Evolutionary conservation across 1,139 yeast genomes (phyloP), one percentile per base, ranked within the genome.

Genomic region (Yamadazyma friedrichii): DNA sequence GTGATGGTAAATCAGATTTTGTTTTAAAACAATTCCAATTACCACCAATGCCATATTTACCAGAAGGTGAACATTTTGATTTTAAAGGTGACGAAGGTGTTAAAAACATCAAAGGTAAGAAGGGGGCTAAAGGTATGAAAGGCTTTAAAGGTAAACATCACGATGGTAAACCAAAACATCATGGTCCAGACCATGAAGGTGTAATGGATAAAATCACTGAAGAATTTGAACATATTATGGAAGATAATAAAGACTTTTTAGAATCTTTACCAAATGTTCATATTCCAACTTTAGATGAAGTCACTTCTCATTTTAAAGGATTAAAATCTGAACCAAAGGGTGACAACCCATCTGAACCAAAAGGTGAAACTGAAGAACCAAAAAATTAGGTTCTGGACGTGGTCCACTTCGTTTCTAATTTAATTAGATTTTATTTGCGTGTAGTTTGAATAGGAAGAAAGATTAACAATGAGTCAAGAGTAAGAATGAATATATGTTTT

Each of bases 1-100:
- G 39, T 17, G 42, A 40, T 29, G 36, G 36, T 15, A 31, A 35
- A 29, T 3, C 42, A 9, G 42, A 40, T 27, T 27, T 40, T 20
- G 15, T 40, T 13, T 25, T 35, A 8, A 35, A 32, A 34, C 27
- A 16, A 11, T n/a, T 28, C 22, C 31, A 22, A 8, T 11, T 20
- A 6, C 38, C 27, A 35, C n/a, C 35, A 11, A 9, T 13, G 11
- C 15, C 17, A 11, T 6, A 12, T 13, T 11, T 12, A 9, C 13
- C 12, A 5, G 16, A 5, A 11, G 20, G 17, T 32, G 8, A 8
- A 20, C 15, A 31, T 11, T 17, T 10, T 10, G 24, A 9, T 3
- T 20, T 8, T 20, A 31, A 31, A 17, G 33, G 24, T 16, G 24
- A 10, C 4, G 12, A 31, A 31, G 24, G 10, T 31, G 25, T 4